Base-by-base conservation (phyloP, 2,329 filamentous ascomycete species). In the Talaromyces sp. region DNA sequence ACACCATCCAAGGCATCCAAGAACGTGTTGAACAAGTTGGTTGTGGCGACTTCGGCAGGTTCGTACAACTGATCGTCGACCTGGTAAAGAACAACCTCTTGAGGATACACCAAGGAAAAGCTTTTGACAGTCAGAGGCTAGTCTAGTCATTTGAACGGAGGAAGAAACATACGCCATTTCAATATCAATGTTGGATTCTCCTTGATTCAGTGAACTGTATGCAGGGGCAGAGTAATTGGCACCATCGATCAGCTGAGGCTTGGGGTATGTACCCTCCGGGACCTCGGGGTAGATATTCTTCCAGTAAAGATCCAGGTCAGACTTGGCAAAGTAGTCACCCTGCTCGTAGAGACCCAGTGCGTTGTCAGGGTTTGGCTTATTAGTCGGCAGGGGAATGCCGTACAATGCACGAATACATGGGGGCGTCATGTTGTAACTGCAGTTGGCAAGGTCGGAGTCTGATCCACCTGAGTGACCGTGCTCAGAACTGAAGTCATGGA, bases 161-260 rank as follows among this genome's bases (percentile, higher is more conserved):
- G 9, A 13, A 45, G 25, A 8, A 31, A 48, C 58, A n/a, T 40
- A 60, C 53, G 79, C 79, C 61, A 83, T 80, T 60, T 83, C 71
- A 2, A 85, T 73, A 63, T 85, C 82, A 11, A 85, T 74, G 39
- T 80, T 70, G 1, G 80, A 80, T 69, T 85, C 82, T 45, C 76
- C 77, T 21, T 63, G 64, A 22, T 69, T 68, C 41, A 64, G 55
- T 1, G 66, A 70, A 45, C 66, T 66, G 57, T 74, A 75, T 7
- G 67, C 61, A 55, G 73, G 68, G 3, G 66, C 68, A 2, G 63
- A 67, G 21, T 70, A 77, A 57, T 80, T 78, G 11, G 78, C 72
- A 11, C 69, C 69, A 70, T 60, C 60, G 22, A 59, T 62, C 33
- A 61, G 19, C 17, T 51, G 41, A 0, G 59, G 59, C 8, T 11